A percentile compares a stretch with the other conserved stretches of the same genome.
Evolutionary conservation across 2,329 filamentous ascomycete species (phyloP).

Genomic region (Juglanconis sp.): DNA sequence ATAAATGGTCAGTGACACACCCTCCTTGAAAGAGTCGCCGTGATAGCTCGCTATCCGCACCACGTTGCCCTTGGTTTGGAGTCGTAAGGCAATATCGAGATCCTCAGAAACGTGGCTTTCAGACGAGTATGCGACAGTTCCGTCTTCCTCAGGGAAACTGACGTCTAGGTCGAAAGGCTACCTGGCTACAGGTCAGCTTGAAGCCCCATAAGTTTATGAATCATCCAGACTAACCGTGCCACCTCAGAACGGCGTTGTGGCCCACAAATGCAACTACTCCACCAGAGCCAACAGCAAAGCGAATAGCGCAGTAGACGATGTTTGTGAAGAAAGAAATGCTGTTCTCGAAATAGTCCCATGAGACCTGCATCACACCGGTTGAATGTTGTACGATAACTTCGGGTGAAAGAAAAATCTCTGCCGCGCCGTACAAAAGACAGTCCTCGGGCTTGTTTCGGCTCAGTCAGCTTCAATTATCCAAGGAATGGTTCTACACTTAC

Average conservation of each 20-base stretch:
- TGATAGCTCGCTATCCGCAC: conserved; percentile 68
- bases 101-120: conserved; percentile 75
- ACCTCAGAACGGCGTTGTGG: conserved; percentile 66
- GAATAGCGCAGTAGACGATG: conserved; percentile 71
- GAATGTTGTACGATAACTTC: conserved; percentile 71
- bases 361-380: conserved; percentile 74
- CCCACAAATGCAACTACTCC: conserved; percentile 75
- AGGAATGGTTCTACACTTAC: not conserved
- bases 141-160: conserved; percentile 43
- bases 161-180: no score
- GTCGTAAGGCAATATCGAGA: conserved; percentile 70
- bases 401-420: conserved; percentile 66
- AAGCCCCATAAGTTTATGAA: no score
- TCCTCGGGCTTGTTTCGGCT: conserved; percentile 45
- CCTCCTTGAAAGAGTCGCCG: conserved; percentile 68
- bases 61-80: conserved; percentile 65
- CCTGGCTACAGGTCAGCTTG: no score
- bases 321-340: conserved; percentile 77
- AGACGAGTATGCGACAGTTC: conserved; percentile 62
- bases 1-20: conserved; percentile 70
- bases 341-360: conserved; percentile 69
- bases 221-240: conserved; percentile 18
- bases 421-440: conserved; percentile 64
- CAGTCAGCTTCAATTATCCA: not conserved
- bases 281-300: conserved; percentile 66